phyloP scores from a whole-genome alignment of 345 rosid genomes.

The Theobroma cacao region DNA sequence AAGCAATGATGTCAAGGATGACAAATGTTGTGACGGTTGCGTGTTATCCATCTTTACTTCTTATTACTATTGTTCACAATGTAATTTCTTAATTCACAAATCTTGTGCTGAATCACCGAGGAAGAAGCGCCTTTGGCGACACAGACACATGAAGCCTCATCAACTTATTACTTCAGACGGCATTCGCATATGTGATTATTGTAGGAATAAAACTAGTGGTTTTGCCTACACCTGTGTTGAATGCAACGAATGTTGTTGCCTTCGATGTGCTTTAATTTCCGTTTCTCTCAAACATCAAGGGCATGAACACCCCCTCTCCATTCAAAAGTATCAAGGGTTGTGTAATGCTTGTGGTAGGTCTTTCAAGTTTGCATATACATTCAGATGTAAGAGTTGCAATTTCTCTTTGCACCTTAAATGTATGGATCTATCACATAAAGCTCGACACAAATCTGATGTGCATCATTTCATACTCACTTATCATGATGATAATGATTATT shows the following conservation, averaged over 20 bases:
- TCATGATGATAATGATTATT: not conserved
- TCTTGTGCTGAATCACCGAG: constrained; percentile 20
- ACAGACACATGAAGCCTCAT: not conserved
- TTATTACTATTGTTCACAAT: constrained; percentile 20
- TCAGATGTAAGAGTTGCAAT: constrained; percentile 9
- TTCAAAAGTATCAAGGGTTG: not conserved
- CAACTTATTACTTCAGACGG: not conserved
- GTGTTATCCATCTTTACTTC: constrained; percentile 2
- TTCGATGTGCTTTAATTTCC: constrained; percentile 7
- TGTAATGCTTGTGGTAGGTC: not conserved
- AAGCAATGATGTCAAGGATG: not conserved
- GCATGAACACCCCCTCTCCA: not conserved
- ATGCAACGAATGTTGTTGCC: not conserved
- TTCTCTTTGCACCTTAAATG: not conserved
- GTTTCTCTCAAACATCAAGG: not conserved
- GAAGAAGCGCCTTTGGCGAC: not conserved
- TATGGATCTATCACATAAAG: not conserved
- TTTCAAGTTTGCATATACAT: not conserved
- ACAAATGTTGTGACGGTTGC: constrained; percentile 17
- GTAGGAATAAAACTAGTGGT: not conserved
- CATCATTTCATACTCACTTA: constrained; percentile 11
- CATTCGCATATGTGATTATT: not conserved
- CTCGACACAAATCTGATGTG: not conserved
- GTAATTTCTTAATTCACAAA: constrained; percentile 25
- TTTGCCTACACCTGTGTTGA: not conserved